Evolutionary conservation across 1,139 yeast species (phyloP).

Genomic region (Blastobotrys raffinosifermentans): DNA sequence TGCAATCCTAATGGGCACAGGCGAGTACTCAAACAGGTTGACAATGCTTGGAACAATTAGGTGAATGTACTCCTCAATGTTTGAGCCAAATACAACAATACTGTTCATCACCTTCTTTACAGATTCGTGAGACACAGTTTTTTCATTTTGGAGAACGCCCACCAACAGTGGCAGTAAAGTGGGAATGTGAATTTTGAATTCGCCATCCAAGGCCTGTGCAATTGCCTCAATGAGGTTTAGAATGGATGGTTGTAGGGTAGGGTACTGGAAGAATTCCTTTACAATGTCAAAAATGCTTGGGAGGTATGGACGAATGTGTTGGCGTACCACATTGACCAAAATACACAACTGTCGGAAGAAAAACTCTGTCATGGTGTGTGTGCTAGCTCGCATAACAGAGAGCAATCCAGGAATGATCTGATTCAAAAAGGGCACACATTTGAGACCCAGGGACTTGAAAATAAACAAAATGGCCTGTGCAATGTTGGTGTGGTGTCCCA

Average conservation of each 20-base stretch:
- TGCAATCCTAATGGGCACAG: slow-evolving; percentile 51
- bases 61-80: slow-evolving; percentile 83
- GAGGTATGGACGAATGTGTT: slow-evolving; percentile 75
- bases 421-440: slow-evolving; percentile 81
- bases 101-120: slow-evolving; percentile 76
- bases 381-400: slow-evolving; percentile 78
- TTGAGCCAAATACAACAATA: slow-evolving; percentile 82
- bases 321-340: slow-evolving; percentile 75
- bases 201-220: slow-evolving; percentile 84
- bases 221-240: slow-evolving; percentile 77
- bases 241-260: slow-evolving; percentile 70
- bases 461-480: slow-evolving; percentile 89
- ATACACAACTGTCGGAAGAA: slow-evolving; percentile 86
- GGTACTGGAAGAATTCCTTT: slow-evolving; percentile 64
- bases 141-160: slow-evolving; percentile 74
- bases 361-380: slow-evolving; percentile 75
- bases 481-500: slow-evolving; percentile 82
- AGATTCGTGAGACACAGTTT: slow-evolving; percentile 50
- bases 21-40: slow-evolving; percentile 68
- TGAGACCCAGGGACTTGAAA: slow-evolving; percentile 78
- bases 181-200: slow-evolving; percentile 79
- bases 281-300: slow-evolving; percentile 71
- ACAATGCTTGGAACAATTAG: slow-evolving; percentile 81
- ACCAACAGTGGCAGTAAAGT: slow-evolving; percentile 69
- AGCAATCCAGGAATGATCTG: slow-evolving; percentile 86